Evolutionary conservation across 768 basidiomycete species (phyloP), one percentile per base, ranked within the genome.

Genomic region (Hortiboletus flavorubellus): DNA sequence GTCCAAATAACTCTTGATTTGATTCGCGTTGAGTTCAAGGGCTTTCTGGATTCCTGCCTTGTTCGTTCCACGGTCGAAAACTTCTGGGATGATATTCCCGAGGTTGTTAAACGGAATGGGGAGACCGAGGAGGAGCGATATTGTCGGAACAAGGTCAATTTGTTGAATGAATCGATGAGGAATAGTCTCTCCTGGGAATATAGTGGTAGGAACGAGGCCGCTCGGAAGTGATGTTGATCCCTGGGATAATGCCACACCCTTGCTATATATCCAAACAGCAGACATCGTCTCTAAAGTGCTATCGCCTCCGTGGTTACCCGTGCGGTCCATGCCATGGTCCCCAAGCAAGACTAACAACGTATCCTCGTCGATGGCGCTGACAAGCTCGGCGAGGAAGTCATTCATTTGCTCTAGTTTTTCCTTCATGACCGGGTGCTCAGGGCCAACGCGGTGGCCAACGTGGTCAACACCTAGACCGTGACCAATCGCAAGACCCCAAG

Each of bases 401-500:
- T 98, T 85, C 92, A 98, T 96, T 68, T 98, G 93, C 54, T 75
- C 68, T 18, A 98, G 75, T 70, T 99, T 99, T 23, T 82, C 73
- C 58, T 78, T 82, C 93, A 98, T 97, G 46, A 81, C 84, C 0
- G 85, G 82, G 62, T 94, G 89, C 51, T 91, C 86, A 0, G 96
- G 93, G 0, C 96, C 95, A 8, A 98, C 83, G 49, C 97, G 81
- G 66, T 99, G 96, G 1, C 97, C 97, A 39, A 88, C 93, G 67
- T 98, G 97, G 68, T 98, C 97, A 4, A 98, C 92, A 14, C 97
- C 97, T 26, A 99, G 81, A 62, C 93, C 89, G 64, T 98, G 97
- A 6, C 91, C 96, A 29, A 99, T 81, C 23, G 95, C 75, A 54
- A 98, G 82, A 70, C 94, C 91, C 82, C 96, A 98, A 1, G 82